Conservation (phyloP, 768 basidiomycete species). For the Cantharellus cinnabarinus region DNA sequence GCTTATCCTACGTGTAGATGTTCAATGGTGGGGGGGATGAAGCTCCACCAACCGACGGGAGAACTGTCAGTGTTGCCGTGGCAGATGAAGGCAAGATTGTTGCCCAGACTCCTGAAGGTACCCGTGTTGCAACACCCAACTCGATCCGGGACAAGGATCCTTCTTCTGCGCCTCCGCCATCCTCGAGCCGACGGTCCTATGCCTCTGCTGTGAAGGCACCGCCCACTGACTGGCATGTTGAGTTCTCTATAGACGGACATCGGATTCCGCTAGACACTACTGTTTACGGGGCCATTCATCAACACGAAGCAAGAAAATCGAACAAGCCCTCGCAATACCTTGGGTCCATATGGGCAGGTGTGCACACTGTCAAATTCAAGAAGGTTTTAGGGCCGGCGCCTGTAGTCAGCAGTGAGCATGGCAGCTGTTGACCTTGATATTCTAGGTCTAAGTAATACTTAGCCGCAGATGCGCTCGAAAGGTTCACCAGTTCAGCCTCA, state of each 20-base stretch:
- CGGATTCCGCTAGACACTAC: conserved; percentile 70
- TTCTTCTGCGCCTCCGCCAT: conserved; percentile 5
- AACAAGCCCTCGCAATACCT: conserved; percentile 33
- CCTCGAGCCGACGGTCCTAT: conserved; percentile 34
- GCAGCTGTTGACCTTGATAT: background rate
- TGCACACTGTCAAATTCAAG: conserved; percentile 84
- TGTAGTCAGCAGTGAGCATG: conserved; percentile 31
- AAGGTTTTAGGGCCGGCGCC: conserved; percentile 73
- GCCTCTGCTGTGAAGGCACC: conserved; percentile 86
- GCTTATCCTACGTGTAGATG: conserved; percentile 23
- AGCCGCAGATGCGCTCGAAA: conserved; percentile 16
- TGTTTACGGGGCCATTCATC: conserved; percentile 90
- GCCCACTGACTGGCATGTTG: conserved; percentile 90
- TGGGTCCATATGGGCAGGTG: conserved; percentile 69
- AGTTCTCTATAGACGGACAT: conserved; percentile 86
- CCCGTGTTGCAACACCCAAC: conserved; percentile 75
- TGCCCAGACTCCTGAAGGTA: conserved; percentile 93
- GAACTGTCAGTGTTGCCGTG: conserved; percentile 69
- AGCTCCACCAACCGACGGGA: conserved; percentile 44
- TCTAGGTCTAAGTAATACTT: background rate
- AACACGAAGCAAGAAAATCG: conserved; percentile 68
- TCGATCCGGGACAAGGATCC: conserved; percentile 12
- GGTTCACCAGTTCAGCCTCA: conserved; percentile 53
- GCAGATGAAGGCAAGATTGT: conserved; percentile 80
- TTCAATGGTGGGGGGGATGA: conserved; percentile 75